phyloP scores from a whole-genome alignment of 305 asterid genomes.

The Striga hermonthica region DNA sequence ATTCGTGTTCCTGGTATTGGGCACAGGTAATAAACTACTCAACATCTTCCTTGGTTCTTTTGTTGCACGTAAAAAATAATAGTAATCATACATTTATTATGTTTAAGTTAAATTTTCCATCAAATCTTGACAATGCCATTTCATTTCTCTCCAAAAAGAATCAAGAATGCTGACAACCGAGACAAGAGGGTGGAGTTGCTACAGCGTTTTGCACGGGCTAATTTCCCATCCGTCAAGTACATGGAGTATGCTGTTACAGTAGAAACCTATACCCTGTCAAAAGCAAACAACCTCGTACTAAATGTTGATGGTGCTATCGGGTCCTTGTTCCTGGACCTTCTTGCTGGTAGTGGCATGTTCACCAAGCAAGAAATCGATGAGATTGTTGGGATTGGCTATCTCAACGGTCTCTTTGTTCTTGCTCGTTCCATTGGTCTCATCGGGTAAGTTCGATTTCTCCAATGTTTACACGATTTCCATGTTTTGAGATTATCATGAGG shows the following conservation, averaged over 20 bases:
- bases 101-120: neutral
- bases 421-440: conserved; percentile 99
- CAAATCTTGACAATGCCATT: conserved; percentile 27
- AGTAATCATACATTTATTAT: neutral
- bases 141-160: conserved; percentile 41
- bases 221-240: conserved; percentile 92
- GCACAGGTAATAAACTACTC: conserved; percentile 62
- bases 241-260: conserved; percentile 98
- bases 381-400: conserved; percentile 87
- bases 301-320: conserved; percentile 99
- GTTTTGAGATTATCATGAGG: neutral
- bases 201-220: conserved; percentile 75
- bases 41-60: conserved; percentile 16
- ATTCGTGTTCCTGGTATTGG: conserved; percentile 99
- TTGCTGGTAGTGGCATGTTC: conserved; percentile 99
- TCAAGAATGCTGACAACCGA: conserved; percentile 98
- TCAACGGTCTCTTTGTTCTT: conserved; percentile 92
- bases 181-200: conserved; percentile 93
- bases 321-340: conserved; percentile 91
- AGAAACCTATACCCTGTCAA: conserved; percentile 89
- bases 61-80: neutral
- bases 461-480: neutral
- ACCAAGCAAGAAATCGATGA: conserved; percentile 92
- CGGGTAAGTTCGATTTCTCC: conserved; percentile 57
- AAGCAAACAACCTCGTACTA: conserved; percentile 95